Evolutionary conservation across 441 rosid genomes (phyloP).

Genomic region (Bruguiera hainesii): DNA sequence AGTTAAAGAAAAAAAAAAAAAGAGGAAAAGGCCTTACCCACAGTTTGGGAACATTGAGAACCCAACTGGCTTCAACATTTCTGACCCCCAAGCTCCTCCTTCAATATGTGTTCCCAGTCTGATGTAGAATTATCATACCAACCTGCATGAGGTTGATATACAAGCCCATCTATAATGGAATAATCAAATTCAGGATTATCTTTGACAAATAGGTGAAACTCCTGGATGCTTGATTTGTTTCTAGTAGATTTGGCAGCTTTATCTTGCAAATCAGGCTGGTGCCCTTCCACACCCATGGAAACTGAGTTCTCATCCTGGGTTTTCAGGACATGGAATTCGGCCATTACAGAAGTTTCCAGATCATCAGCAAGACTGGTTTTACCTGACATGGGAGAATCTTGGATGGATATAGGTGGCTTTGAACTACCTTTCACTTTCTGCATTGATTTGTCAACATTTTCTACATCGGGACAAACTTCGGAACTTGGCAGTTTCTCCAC

Average conservation of each 20-base stretch:
- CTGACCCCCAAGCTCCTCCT: conserved; percentile 44
- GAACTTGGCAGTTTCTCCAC: conserved; percentile 28
- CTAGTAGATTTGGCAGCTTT: conserved; percentile 3
- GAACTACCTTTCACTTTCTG: conserved; percentile 24
- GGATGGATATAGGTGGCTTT: conserved; percentile 10
- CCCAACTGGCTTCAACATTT: conserved; percentile 18
- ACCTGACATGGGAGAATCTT: conserved; percentile 15
- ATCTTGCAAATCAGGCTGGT: conserved; percentile 16
- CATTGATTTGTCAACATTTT: conserved; percentile 25
- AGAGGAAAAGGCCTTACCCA: neutral
- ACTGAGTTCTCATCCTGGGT: conserved; percentile 25
- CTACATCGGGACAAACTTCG: conserved; percentile 17
- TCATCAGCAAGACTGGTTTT: conserved; percentile 20
- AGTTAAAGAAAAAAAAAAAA: no score
- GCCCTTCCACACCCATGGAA: conserved; percentile 18
- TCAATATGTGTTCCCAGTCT: conserved; percentile 72
- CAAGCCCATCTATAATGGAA: neutral
- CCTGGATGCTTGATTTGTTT: conserved; percentile 23
- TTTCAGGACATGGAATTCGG: conserved; percentile 40
- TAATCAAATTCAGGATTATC: conserved; percentile 22
- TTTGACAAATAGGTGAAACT: conserved; percentile 17
- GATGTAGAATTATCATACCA: conserved; percentile 43
- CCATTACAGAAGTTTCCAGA: conserved; percentile 33
- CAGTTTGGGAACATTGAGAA: neutral
- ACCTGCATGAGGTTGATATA: conserved; percentile 23